These are phyloP conservation scores for Eucalyptus leucophloia DNA, from an alignment of 345 rosid genomes.

Conservation along the genomic window DNA sequence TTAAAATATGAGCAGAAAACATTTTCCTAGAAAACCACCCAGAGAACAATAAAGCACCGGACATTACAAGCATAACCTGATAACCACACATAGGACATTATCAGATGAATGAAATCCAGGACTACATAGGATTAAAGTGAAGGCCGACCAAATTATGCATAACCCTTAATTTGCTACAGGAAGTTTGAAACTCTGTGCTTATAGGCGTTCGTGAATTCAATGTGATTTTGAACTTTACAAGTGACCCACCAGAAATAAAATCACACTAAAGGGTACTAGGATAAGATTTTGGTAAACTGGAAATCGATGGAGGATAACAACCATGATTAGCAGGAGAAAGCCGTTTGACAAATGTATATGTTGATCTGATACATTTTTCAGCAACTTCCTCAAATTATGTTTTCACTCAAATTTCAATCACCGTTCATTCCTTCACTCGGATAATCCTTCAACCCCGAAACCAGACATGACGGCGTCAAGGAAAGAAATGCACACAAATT, in stretches of 20 bases:
- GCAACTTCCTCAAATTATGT: background rate
- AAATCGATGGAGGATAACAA: background rate
- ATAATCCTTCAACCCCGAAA: background rate
- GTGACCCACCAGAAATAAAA: background rate
- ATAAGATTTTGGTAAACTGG: background rate
- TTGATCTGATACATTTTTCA: background rate
- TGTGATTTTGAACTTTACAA: background rate
- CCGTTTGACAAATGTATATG: background rate
- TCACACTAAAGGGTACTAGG: background rate
- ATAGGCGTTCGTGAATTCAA: background rate
- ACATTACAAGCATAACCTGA: background rate
- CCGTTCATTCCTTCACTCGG: background rate
- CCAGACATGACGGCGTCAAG: background rate
- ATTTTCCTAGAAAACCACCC: background rate
- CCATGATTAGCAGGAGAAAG: background rate
- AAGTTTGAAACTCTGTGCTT: background rate
- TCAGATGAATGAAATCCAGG: background rate
- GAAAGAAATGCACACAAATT: background rate
- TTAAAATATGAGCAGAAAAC: background rate
- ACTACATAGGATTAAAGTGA: background rate
- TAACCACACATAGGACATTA: background rate
- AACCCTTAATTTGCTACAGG: background rate
- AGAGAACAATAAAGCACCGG: background rate
- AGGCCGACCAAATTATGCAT: background rate
- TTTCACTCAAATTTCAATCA: background rate